Evolutionary conservation across 495 filamentous ascomycete genomes (phyloP), one percentile per base, ranked within the genome.

Genomic region (Trypethelium eluteriae): DNA sequence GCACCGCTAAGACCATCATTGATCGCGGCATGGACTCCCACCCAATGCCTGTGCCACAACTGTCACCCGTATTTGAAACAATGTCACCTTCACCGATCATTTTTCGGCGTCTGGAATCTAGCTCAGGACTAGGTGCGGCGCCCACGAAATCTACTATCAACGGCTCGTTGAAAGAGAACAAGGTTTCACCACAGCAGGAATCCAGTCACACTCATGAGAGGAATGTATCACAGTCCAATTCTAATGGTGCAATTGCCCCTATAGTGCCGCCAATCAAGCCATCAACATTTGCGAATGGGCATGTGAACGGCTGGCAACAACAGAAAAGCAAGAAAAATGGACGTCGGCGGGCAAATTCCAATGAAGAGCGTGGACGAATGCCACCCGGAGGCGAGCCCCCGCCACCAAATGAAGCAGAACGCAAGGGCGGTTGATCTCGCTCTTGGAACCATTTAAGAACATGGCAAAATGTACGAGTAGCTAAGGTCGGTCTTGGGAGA

Each of bases 51-150:
- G 68, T 73, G 0, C 77, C 79, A 6, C 65, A 80, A 2, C 72
- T 82, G 12, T 81, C 80, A 14, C 80, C 80, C 18, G 80, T 82
- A 7, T 72, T 75, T 14, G 80, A 82, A 72, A 76, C 77, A 3
- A 69, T 76, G 18, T 80, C 80, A 11, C 80, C 80, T 1, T 80
- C 80, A 9, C 80, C 80, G 7, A 78, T 71, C 6, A 71, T 69
- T 16, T 72, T 47, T 63, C 74, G 77, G 34, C 73, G 63, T 68
- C 41, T 57, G 44, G 35, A 68, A 69, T 6, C 44, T 39, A 5
- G 35, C 34, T 25, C 67, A 65, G 67, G n/a, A 63, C 18, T 39
- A 38, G 38, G 62, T 59, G 18, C 36, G 59, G 3, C 68, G 67
- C 57, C 69, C 65, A 11, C 49, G 36, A 64, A 70, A 65, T 39